Conservation (phyloP, 2,329 filamentous ascomycete genomes). For the Lachnellula willkommii region DNA sequence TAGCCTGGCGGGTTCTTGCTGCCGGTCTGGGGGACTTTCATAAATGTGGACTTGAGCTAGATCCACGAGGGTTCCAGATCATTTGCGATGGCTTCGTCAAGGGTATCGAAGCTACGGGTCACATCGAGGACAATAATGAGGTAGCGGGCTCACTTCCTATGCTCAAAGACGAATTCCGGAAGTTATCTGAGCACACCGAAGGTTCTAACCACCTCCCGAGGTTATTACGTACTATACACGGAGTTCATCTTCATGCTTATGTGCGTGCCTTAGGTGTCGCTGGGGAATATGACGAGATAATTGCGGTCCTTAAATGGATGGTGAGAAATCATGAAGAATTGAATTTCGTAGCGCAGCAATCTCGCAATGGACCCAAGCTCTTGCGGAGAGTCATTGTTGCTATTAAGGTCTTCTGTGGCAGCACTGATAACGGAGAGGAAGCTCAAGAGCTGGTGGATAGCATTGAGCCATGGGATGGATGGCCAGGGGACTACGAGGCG, state of each 20-base stretch:
- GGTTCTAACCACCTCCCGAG: conserved; percentile 17
- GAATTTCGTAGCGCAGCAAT: conserved; percentile 10
- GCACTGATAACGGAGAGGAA: conserved; percentile 11
- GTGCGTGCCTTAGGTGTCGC: conserved; percentile 57
- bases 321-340: conserved; percentile 40
- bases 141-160: conserved; percentile 15
- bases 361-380: conserved; percentile 16
- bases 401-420: conserved; percentile 15
- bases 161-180: conserved; percentile 30
- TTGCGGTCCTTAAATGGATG: conserved; percentile 55
- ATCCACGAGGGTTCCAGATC: conserved; percentile 24
- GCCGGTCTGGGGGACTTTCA: conserved; percentile 24
- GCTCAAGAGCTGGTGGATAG: conserved; percentile 20
- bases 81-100: conserved; percentile 26
- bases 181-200: conserved; percentile 17
- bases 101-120: conserved; percentile 19
- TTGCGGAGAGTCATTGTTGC: conserved; percentile 22
- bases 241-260: conserved; percentile 51
- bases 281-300: conserved; percentile 55
- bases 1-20: conserved; percentile 23
- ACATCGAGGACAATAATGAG: background rate
- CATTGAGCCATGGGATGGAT: conserved; percentile 25
- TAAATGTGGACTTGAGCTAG: conserved; percentile 24
- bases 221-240: conserved; percentile 41
- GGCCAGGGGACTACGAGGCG: conserved; percentile 25